Percentiles rank a stretch among this genome's conserved stretches.
Conservation (phyloP, 768 basidiomycete species). For the Tephrocybe sp. region DNA sequence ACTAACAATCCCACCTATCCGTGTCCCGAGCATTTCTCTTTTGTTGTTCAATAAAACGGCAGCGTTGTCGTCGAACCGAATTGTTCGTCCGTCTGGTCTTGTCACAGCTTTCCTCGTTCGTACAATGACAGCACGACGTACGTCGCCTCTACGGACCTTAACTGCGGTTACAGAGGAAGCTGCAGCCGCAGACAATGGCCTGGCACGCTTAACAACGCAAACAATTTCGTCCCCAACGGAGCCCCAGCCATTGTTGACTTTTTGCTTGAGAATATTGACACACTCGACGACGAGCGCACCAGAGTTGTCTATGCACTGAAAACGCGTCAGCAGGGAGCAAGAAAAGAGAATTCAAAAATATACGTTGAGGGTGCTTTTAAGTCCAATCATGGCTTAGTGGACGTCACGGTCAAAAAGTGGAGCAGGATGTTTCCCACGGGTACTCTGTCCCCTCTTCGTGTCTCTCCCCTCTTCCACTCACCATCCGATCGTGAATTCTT, state of each 20-base stretch:
- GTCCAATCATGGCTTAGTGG: conserved; percentile 75
- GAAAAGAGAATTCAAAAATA: conserved; percentile 37
- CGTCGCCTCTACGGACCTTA: conserved; percentile 91
- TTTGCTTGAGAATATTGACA: conserved; percentile 94
- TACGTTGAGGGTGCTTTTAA: conserved; percentile 92
- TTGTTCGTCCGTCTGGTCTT: conserved; percentile 82
- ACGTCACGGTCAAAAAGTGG: conserved; percentile 9
- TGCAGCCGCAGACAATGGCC: conserved; percentile 69
- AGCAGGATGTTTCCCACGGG: conserved; percentile 19
- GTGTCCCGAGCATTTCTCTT: conserved; percentile 91
- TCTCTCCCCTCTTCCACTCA: conserved; percentile 7
- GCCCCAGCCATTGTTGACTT: conserved; percentile 94
- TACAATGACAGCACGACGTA: conserved; percentile 94
- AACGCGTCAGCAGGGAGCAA: not conserved
- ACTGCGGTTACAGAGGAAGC: conserved; percentile 73
- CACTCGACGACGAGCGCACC: conserved; percentile 94
- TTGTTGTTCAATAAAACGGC: conserved; percentile 94
- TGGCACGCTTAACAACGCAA: conserved; percentile 89
- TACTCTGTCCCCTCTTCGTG: not conserved
- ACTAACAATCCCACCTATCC: conserved; percentile 92
- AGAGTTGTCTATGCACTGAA: conserved; percentile 95
- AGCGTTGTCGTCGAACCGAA: conserved; percentile 96
- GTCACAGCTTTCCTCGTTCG: conserved; percentile 85
- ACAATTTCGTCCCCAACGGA: conserved; percentile 94
- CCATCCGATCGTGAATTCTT: conserved; percentile 1